Evolutionary conservation across 2,329 filamentous ascomycete genomes (phyloP).

Genomic region (Nothophoma quercina): DNA sequence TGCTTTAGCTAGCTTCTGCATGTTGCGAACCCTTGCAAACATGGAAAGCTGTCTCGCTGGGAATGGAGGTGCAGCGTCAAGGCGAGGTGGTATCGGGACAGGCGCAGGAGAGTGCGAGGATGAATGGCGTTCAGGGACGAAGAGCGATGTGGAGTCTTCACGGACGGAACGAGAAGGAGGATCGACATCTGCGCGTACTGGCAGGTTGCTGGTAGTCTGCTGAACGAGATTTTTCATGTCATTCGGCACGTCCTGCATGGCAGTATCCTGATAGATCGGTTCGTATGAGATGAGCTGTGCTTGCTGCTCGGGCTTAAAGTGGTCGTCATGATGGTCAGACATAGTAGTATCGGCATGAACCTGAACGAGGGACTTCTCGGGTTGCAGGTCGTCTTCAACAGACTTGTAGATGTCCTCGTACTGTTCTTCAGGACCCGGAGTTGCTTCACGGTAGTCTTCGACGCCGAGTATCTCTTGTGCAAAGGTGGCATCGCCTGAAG

Average conservation of each 20-base stretch:
- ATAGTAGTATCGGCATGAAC: not conserved
- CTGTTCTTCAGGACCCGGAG: not conserved
- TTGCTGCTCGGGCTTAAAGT: not conserved
- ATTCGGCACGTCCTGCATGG: not conserved
- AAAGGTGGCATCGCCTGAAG: not conserved
- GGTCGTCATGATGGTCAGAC: no score
- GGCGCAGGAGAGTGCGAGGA: not conserved
- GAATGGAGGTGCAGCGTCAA: not conserved
- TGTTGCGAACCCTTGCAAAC: conserved; percentile 17
- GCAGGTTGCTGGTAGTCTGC: not conserved
- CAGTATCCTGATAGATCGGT: not conserved
- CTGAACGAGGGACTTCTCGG: not conserved
- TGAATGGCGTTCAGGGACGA: conserved; percentile 20
- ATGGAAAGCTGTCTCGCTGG: not conserved
- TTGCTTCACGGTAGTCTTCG: not conserved
- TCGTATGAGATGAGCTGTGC: not conserved
- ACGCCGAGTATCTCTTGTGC: not conserved
- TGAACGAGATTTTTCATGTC: not conserved
- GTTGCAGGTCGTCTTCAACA: conserved; percentile 2
- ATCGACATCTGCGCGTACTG: not conserved
- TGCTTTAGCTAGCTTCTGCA: conserved; percentile 18
- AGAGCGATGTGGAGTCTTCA: conserved; percentile 20
- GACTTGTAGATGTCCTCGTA: not conserved
- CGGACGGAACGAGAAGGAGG: not conserved
- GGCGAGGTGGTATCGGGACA: not conserved